Evolutionary conservation across 2,329 filamentous ascomycete species (phyloP).

Genomic region (Aspergillus fumigatiaffinis): DNA sequence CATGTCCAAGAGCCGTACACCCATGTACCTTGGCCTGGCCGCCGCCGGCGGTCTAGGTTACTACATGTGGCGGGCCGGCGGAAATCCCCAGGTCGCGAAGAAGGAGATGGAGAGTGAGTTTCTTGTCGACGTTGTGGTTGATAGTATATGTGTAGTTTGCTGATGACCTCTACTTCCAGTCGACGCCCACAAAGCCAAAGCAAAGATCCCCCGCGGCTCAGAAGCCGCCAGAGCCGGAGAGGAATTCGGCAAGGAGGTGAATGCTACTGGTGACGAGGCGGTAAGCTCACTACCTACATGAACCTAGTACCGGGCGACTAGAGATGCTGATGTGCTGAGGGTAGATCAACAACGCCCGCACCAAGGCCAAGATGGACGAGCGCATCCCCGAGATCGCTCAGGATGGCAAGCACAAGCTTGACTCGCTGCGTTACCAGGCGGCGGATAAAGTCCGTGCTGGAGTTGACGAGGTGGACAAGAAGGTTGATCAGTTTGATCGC

Average conservation of each 20-base stretch:
- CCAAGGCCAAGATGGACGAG: conserved; percentile 54
- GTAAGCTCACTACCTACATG: conserved; percentile 48
- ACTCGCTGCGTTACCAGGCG: conserved; percentile 63
- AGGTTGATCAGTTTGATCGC: conserved; percentile 74
- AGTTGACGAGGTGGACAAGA: conserved; percentile 47
- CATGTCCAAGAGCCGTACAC: conserved; percentile 36
- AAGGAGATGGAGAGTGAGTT: conserved; percentile 77
- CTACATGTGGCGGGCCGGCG: conserved; percentile 87
- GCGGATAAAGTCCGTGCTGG: conserved; percentile 41
- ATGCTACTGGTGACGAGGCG: conserved; percentile 63
- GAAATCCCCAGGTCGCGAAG: conserved; percentile 75
- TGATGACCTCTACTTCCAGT: conserved; percentile 47
- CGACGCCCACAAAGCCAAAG: conserved; percentile 67
- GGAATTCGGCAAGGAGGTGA: conserved; percentile 58
- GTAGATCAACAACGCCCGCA: conserved; percentile 60
- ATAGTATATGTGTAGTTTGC: background rate
- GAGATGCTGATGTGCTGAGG: background rate
- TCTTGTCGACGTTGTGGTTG: background rate
- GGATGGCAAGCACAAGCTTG: conserved; percentile 54
- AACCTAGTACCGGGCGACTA: too few species aligned
- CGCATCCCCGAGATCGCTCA: conserved; percentile 58
- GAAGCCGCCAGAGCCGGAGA: conserved; percentile 63
- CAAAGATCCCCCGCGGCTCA: conserved; percentile 61
- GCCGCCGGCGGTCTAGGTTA: conserved; percentile 71
- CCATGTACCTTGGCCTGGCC: conserved; percentile 48